Evolutionary conservation across 148 eudicot genomes (phyloP).

Genomic region (Oxyria digyna): DNA sequence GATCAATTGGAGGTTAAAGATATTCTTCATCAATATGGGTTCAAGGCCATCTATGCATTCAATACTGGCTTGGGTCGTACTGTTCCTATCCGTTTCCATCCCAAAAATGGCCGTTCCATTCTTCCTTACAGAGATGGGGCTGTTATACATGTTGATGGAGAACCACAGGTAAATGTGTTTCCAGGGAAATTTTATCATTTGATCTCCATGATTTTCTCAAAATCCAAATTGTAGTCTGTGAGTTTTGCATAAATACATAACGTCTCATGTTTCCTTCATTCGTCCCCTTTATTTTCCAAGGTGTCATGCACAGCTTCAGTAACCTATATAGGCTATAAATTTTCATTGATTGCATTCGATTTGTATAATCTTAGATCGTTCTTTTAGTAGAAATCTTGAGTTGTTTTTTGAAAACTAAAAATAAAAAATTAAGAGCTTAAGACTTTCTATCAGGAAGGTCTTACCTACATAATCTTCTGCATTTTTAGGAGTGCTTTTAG

Average conservation of each 20-base stretch:
- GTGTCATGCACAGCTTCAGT: neutral
- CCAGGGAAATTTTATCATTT: neutral
- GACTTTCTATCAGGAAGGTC: neutral
- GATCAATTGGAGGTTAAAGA: slow-evolving; percentile 73
- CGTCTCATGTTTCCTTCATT: neutral
- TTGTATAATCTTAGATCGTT: neutral
- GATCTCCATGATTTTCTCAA: neutral
- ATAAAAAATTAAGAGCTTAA: neutral
- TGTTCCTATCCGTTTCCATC: slow-evolving; percentile 69
- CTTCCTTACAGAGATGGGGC: slow-evolving; percentile 60
- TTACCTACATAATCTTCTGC: neutral
- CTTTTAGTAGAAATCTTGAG: neutral
- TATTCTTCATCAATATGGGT: slow-evolving; percentile 52
- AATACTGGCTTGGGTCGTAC: slow-evolving; percentile 48
- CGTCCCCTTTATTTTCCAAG: neutral
- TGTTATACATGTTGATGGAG: slow-evolving; percentile 56
- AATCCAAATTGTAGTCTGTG: neutral
- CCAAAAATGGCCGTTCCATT: slow-evolving; percentile 65
- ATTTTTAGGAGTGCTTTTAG: neutral
- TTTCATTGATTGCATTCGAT: neutral
- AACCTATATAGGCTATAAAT: neutral
- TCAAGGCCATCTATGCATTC: slow-evolving; percentile 73
- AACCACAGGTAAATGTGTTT: slow-evolving; percentile 60
- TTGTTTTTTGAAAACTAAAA: neutral
- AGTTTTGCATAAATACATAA: neutral